Evolutionary conservation across 805 yeast species (phyloP).

Genomic region (Geotrichum ghanense): DNA sequence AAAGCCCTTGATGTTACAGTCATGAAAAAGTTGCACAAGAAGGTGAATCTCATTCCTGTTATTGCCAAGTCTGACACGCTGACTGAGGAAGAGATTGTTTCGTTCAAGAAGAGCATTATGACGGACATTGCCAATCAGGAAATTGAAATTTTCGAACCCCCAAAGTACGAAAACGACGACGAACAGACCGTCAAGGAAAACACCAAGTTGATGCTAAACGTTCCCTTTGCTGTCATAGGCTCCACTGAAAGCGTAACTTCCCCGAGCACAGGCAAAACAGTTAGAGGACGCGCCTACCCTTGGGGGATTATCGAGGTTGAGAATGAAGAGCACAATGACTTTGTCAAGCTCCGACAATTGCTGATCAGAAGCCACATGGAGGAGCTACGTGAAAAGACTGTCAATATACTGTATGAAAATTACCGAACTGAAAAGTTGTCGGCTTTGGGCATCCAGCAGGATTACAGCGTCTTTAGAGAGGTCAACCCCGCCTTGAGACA

Average conservation of each 20-base stretch:
- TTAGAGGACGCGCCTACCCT: conserved; percentile 88
- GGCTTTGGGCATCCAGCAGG: conserved; percentile 84
- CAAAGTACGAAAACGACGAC: conserved; percentile 67
- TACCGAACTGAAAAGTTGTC: conserved; percentile 77
- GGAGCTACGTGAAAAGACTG: conserved; percentile 82
- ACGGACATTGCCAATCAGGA: conserved; percentile 67
- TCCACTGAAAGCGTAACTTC: conserved; percentile 60
- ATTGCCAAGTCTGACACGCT: conserved; percentile 92
- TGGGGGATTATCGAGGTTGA: conserved; percentile 97
- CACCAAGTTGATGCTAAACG: conserved; percentile 50
- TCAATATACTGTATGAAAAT: conserved; percentile 66
- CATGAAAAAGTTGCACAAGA: conserved; percentile 78
- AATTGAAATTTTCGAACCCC: conserved; percentile 69
- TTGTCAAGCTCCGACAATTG: conserved; percentile 76
- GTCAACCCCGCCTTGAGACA: conserved; percentile 87
- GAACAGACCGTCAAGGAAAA: conserved; percentile 65
- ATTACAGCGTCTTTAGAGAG: conserved; percentile 79
- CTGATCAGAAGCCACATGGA: conserved; percentile 84
- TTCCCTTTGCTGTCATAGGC: conserved; percentile 93
- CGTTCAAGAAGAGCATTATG: conserved; percentile 65
- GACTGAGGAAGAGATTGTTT: conserved; percentile 70
- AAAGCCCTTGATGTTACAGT: conserved; percentile 81
- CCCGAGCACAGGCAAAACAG: conserved; percentile 55
- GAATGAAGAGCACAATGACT: conserved; percentile 88
- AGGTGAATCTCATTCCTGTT: conserved; percentile 87